Percentiles rank a stretch among this genome's conserved stretches.
Conservation (phyloP, 1,284 basidiomycete genomes). For the Apiotrichum brassicae region DNA sequence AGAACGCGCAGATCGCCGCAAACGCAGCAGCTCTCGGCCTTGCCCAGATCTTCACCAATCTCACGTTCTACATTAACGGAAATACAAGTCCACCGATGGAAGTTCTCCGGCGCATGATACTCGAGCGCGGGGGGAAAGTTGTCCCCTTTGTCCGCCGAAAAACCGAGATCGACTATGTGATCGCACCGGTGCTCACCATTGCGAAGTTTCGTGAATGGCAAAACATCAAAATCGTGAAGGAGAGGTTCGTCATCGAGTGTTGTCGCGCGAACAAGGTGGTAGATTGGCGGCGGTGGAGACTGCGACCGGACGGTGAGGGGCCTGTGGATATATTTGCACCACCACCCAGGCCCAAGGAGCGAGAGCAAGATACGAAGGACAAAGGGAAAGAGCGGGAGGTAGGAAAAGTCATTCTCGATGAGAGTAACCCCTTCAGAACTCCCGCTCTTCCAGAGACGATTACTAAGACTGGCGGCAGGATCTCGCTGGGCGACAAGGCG, state of each 20-base stretch:
- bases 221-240: constrained; percentile 77
- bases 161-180: constrained; percentile 54
- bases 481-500: not conserved
- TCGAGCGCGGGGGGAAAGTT: constrained; percentile 75
- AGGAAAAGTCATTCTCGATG: too few relatives aligned
- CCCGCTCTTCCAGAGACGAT: not conserved
- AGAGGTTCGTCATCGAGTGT: constrained; percentile 80
- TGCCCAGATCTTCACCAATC: constrained; percentile 61
- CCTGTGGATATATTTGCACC: constrained; percentile 30
- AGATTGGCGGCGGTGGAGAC: constrained; percentile 43
- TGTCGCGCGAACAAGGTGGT: constrained; percentile 57
- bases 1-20: constrained; percentile 60
- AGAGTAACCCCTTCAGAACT: not conserved
- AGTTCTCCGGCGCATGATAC: constrained; percentile 70
- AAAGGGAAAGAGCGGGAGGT: not conserved
- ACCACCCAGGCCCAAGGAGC: not conserved
- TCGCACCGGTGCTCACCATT: constrained; percentile 83
- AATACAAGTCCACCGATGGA: constrained; percentile 82
- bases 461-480: not conserved
- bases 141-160: constrained; percentile 52
- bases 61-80: constrained; percentile 86
- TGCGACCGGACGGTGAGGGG: constrained; percentile 12
- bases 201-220: constrained; percentile 82
- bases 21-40: constrained; percentile 24
- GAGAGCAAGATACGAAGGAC: constrained; percentile 6